Conservation (phyloP, 345 rosid species). For the Syzygium oleosum region DNA sequence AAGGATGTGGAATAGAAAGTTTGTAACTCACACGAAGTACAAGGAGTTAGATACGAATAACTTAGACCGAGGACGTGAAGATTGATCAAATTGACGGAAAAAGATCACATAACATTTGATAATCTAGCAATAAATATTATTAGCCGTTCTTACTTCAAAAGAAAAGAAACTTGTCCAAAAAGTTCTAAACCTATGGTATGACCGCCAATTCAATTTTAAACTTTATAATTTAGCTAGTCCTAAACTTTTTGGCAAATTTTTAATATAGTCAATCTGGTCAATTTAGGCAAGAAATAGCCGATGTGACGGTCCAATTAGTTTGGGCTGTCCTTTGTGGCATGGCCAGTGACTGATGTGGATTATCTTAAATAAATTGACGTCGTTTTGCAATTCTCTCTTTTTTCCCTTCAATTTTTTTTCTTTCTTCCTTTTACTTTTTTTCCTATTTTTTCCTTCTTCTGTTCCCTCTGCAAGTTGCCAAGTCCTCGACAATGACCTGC, state of each 20-base stretch:
- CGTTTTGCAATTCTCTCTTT: background rate
- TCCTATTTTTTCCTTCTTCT: background rate
- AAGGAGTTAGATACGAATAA: background rate
- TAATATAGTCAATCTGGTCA: fast-evolving
- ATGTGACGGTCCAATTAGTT: fast-evolving
- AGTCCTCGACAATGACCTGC: background rate
- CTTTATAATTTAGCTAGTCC: background rate
- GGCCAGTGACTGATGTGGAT: fast-evolving
- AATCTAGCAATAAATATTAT: background rate
- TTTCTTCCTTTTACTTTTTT: background rate
- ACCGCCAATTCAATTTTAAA: background rate
- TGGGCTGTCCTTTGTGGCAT: background rate
- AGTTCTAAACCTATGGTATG: background rate
- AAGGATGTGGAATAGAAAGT: background rate
- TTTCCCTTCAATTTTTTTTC: background rate
- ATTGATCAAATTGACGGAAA: background rate
- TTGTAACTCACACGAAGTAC: background rate
- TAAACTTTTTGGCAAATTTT: background rate
- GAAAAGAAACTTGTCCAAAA: background rate
- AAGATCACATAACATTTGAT: background rate
- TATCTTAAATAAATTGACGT: fast-evolving
- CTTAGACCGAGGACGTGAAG: background rate
- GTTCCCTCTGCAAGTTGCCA: background rate
- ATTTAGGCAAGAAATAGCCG: background rate
- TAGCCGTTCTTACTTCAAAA: background rate